Evolutionary conservation across 495 filamentous ascomycete species (phyloP), one percentile per base, ranked within the genome.

Genomic region (Hypomontagnella monticulosa): DNA sequence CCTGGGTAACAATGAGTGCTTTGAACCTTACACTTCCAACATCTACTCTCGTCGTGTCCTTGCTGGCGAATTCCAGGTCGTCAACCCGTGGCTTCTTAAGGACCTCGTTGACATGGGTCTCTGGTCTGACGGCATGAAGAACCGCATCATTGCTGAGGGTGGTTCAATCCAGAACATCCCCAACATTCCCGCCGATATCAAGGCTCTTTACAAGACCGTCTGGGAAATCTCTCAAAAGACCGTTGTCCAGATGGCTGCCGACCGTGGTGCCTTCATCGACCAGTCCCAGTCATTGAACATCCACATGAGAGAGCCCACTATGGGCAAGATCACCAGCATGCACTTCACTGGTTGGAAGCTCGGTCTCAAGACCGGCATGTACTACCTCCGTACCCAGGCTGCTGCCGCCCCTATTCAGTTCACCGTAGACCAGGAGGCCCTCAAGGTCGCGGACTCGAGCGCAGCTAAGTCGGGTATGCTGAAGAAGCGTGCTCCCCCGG

Each of bases 121-220:
- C 30, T 99, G 95, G 95, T 97, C 93, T 34, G 95, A 99, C 79
- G 93, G 93, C 84, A 99, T 99, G 95, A 99, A 99, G 86, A 99
- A 99, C 83, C 92, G 95, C 67, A 99, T 99, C 83, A 98, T 99
- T 71, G 89, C 95, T 62, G 94, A 95, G 47, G 93, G 92, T 65
- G 95, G 95, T 50, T 97, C 93, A 6, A 93, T 99, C 63, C 95
- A 98, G 79, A 93, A 93, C 79, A 92, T 99, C 63, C 89, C 93
- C 69, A 97, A 94, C 78, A 97, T 99, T 57, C 95, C 95, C 34
- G 85, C 89, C 23, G 95, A 98, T 66, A 91, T 97, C 85, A 99
- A 98, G 83, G 86, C 90, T 7, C 85, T 99, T 11, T 99, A 99
- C 87, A 99, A 99, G 87, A 99, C 95, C 18, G 95, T 99, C 14